Conservation (phyloP, 495 filamentous ascomycete species). For the Tuber calosporum region DNA sequence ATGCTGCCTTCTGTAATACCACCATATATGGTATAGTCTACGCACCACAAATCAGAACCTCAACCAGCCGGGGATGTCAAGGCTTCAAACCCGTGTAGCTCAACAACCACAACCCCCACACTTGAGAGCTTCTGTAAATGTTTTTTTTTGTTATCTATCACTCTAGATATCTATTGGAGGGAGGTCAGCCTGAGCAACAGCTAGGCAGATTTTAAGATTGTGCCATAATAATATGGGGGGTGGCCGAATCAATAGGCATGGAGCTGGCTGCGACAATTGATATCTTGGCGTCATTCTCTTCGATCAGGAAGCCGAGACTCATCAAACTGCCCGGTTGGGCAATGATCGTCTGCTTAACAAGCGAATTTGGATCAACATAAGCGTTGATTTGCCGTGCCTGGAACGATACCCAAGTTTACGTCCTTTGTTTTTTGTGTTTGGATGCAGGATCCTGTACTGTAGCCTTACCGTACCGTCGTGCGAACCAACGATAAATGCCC, state of each 20-base stretch:
- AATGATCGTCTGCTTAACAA: neutral
- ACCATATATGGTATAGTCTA: too few species aligned
- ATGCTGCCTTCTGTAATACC: too few species aligned
- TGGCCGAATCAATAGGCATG: neutral
- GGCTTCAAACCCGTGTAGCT: neutral
- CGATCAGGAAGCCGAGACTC: constrained; percentile 3
- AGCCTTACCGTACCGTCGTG: too few species aligned
- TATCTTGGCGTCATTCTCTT: constrained; percentile 16
- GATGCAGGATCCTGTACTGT: too few species aligned
- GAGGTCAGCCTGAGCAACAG: neutral
- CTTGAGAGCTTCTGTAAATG: neutral
- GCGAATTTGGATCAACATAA: neutral
- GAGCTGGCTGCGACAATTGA: neutral
- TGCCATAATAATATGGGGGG: too few species aligned
- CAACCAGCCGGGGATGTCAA: neutral
- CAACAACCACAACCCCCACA: neutral
- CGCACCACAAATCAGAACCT: neutral
- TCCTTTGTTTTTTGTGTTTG: too few species aligned
- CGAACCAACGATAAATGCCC: too few species aligned
- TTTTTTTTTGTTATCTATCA: neutral
- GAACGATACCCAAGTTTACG: too few species aligned
- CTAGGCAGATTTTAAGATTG: neutral
- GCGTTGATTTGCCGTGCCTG: too few species aligned
- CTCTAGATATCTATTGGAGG: neutral
- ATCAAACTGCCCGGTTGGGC: neutral